phyloP scores from a whole-genome alignment of 2,329 filamentous ascomycete species.

The Neoscytalidium dimidiatum region DNA sequence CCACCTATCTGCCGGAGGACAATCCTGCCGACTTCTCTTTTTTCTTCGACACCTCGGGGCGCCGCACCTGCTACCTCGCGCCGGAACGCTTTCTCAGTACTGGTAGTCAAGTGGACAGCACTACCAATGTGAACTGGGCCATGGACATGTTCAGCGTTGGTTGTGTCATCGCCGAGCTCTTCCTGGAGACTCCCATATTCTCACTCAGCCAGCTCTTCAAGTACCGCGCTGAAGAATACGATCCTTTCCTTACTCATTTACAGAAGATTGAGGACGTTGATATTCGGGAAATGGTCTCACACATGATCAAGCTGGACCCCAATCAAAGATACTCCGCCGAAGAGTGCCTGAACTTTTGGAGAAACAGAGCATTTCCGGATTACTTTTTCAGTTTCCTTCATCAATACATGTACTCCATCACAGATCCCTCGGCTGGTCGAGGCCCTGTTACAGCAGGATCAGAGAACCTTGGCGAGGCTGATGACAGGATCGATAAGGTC shows the following conservation, averaged over 20 bases:
- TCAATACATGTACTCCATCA: slow-evolving; percentile 95
- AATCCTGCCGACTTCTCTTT: slow-evolving; percentile 98
- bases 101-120: slow-evolving; percentile 65
- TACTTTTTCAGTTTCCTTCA: slow-evolving; percentile 98
- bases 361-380: slow-evolving; percentile 85
- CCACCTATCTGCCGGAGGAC: slow-evolving; percentile 88
- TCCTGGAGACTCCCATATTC: slow-evolving; percentile 95
- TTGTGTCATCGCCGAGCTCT: slow-evolving; percentile 95
- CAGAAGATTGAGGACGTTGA: slow-evolving; percentile 85
- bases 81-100: slow-evolving; percentile 85
- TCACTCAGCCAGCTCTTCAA: slow-evolving; percentile 95
- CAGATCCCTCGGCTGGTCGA: slow-evolving; percentile 81
- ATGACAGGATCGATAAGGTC: slow-evolving; percentile 90
- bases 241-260: slow-evolving; percentile 77
- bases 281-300: slow-evolving; percentile 82
- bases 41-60: slow-evolving; percentile 91
- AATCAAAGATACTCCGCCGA: slow-evolving; percentile 90
- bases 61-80: slow-evolving; percentile 91
- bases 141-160: slow-evolving; percentile 99
- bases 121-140: slow-evolving; percentile 74
- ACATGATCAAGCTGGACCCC: slow-evolving; percentile 95
- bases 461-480: slow-evolving; percentile 79
- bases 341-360: slow-evolving; percentile 91
- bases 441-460: slow-evolving; percentile 67
- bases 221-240: slow-evolving; percentile 89